Conservation (phyloP, 2,329 filamentous ascomycete species). For the Pseudogymnoascus sp. region DNA sequence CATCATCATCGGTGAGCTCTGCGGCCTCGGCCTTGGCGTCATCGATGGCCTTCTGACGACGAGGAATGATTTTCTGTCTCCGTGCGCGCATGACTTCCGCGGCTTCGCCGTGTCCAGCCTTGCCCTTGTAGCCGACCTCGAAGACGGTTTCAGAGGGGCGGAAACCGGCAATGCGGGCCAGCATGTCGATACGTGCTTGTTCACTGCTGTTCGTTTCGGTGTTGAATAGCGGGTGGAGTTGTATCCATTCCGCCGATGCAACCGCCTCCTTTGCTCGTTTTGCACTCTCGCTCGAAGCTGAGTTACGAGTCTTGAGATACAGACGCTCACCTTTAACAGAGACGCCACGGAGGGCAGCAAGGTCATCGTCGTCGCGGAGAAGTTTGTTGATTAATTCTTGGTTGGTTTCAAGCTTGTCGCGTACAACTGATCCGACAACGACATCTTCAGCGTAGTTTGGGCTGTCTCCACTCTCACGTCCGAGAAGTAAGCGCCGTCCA, state of each 20-base stretch:
- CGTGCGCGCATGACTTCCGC: constrained; percentile 69
- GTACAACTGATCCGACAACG: constrained; percentile 67
- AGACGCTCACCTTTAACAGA: constrained; percentile 85
- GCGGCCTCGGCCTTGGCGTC: constrained; percentile 32
- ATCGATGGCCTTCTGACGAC: constrained; percentile 34
- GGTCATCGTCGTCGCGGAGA: constrained; percentile 65
- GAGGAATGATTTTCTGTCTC: constrained; percentile 60
- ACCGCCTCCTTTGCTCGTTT: constrained; percentile 77
- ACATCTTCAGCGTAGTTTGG: constrained; percentile 76
- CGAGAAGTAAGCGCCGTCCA: constrained; percentile 72
- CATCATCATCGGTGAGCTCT: constrained; percentile 29
- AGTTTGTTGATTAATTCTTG: constrained; percentile 80
- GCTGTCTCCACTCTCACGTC: constrained; percentile 50
- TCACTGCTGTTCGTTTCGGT: constrained; percentile 58
- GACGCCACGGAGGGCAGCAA: constrained; percentile 63
- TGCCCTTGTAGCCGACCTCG: constrained; percentile 72
- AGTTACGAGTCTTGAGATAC: constrained; percentile 82
- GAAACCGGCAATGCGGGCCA: constrained; percentile 81
- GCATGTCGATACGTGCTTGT: constrained; percentile 72
- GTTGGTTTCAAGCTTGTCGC: constrained; percentile 65
- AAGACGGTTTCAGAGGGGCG: constrained; percentile 93
- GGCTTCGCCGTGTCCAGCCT: constrained; percentile 52
- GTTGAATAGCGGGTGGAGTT: constrained; percentile 75
- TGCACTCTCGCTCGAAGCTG: constrained; percentile 83
- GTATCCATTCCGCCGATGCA: constrained; percentile 59